Evolutionary conservation across 1,284 basidiomycete species (phyloP), one percentile per base, ranked within the genome.

Genomic region (Malassezia yamatoensis): DNA sequence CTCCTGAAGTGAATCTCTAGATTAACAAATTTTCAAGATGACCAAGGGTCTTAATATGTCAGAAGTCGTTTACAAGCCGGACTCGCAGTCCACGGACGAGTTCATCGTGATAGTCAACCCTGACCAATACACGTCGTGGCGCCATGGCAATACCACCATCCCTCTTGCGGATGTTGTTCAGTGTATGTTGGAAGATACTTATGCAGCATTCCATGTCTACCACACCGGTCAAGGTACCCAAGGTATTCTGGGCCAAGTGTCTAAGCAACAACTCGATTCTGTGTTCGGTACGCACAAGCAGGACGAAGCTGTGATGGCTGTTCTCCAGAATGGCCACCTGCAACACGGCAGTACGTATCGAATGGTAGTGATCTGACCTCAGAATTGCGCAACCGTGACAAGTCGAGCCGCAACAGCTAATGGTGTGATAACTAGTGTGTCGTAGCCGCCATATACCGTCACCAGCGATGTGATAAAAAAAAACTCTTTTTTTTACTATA

Each of bases 101-200:
- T 77, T 59, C 61, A 71, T 76, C 62, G 60, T 76, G 44, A 65
- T 77, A 52, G 65, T 77, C 49, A 68, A 70, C 50, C 68, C 64
- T 48, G 67, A 64, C 10, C 16, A 55, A 59, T 74, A 70, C 61
- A 62, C 73, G 50, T 72, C 74, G 58, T 77, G 74, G 74, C 66
- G 64, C 53, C 68, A 59, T 33, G 76, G 76, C 49, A 75, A 74
- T 65, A 59, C 63, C 59, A 72, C 75, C 21, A 76, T 77, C 55
- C 75, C 76, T 5, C 68, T 77, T 36, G 67, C 70, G 16, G 71
- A 75, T 33, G 72, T 77, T 10, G 75, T 77, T 41, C 75, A 76
- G 45, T 53, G 64, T 65, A 49, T 21, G 61, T 54, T 18, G 11
- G 11, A 15, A n/a, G 35, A 39, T 33, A 34, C 41, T 16, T 32